Base-by-base conservation (phyloP, 1,284 basidiomycete genomes). In the Tilletia indica region DNA sequence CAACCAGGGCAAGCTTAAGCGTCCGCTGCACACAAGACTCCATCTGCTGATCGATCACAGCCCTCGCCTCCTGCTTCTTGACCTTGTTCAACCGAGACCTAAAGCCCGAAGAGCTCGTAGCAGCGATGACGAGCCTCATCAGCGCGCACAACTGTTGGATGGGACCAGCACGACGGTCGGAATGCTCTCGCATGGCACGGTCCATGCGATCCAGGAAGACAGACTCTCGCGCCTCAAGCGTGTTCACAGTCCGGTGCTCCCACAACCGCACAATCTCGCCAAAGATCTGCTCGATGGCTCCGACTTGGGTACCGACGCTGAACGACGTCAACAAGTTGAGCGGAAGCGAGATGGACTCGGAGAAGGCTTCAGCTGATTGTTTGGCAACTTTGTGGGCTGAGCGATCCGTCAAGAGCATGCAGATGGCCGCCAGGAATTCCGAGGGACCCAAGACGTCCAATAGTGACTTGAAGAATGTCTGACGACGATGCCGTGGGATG, bases 381-480 rank as follows among this genome's bases (percentile, higher is more conserved):
- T 88, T 86, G 61, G 93, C 85, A 6, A 89, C 87, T 89, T 93
- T 90, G 79, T 89, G 91, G 4, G 90, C 88, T 2, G 88, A 87
- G 74, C 91, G 92, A 79, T 96, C 93, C 0, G 94, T 88, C 12
- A 98, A 87, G 0, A 98, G 89, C 90, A 97, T 92, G 75, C 89
- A 90, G 8, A 97, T 85, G 0, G 94, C 92, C 0, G 92, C 88
- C 51, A 97, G 86, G 87, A 95, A 99, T 67, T 94, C 90, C 11
- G 88, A 86, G 1, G 91, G 86, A 9, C 93, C 94, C 12, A 99
- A 88, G 2, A 92, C 91, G 72, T 93, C 90, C 47, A 93, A 89
- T n/a, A 99, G 88, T 81, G 96, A 93, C 2, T 90, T 88, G 86
- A 97, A 98, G 86, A 99, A 93, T 91, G 89, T 90, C 73, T 90